Conservation (phyloP, 2,329 filamentous ascomycete genomes). For the Penicillium sclerotiorum region DNA sequence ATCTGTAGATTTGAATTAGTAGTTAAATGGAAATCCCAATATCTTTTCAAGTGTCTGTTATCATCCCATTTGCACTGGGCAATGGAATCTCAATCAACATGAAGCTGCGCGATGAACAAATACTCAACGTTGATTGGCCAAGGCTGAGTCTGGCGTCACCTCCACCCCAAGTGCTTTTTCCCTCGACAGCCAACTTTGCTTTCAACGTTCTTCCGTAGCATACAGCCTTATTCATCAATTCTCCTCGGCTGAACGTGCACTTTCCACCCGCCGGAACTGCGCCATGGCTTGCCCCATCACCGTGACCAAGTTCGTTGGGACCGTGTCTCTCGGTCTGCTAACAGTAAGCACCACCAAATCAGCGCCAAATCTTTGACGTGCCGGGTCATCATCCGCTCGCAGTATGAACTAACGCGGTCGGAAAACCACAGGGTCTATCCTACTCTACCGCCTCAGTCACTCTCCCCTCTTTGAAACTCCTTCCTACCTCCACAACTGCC, state of each 20-base stretch:
- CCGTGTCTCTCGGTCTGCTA: constrained; percentile 81
- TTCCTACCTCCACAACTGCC: constrained; percentile 74
- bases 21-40: too few species aligned
- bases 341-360: constrained; percentile 65
- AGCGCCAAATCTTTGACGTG: background rate
- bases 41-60: too few species aligned
- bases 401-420: constrained; percentile 19
- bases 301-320: constrained; percentile 89
- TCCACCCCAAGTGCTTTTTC: constrained; percentile 1
- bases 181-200: background rate
- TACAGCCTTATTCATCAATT: background rate
- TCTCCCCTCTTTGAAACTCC: constrained; percentile 76
- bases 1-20: too few species aligned
- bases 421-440: constrained; percentile 77
- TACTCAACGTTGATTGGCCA: constrained; percentile 19
- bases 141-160: constrained; percentile 13
- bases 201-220: background rate
- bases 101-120: constrained; percentile 7
- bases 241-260: background rate
- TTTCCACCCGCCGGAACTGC: constrained; percentile 3
- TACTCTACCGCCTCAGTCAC: constrained; percentile 79
- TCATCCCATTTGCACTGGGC: background rate
- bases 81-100: background rate
- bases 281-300: constrained; percentile 72
- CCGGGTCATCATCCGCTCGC: constrained; percentile 1